These are phyloP conservation scores for Platanus orientalis DNA, from an alignment of 164 flowering plant species.

Conservation along the genomic window DNA sequence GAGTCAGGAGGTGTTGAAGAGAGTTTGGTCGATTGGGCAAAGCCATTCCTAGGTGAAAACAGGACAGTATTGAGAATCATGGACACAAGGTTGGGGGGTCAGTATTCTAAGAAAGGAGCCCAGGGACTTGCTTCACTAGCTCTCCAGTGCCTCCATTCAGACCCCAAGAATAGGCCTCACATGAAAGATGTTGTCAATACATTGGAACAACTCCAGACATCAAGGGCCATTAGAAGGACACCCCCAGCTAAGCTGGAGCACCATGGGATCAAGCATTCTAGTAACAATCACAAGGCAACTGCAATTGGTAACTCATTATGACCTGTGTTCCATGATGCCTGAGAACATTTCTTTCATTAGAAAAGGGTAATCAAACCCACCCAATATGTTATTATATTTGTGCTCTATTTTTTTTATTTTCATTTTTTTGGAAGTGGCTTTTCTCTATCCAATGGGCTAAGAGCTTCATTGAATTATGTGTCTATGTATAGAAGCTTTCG, in stretches of 20 bases:
- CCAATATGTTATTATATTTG: too few species aligned
- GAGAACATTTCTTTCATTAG: too few species aligned
- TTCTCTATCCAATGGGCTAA: too few species aligned
- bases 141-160: slow-evolving; percentile 54
- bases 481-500: too few species aligned
- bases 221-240: slow-evolving; percentile 24
- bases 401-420: too few species aligned
- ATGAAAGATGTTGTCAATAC: slow-evolving; percentile 53
- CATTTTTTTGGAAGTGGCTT: too few species aligned
- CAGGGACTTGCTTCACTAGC: slow-evolving; percentile 65
- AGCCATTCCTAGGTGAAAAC: slow-evolving; percentile 57
- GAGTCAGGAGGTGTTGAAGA: slow-evolving; percentile 39
- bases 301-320: not conserved
- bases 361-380: too few species aligned
- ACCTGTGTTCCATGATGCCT: not conserved
- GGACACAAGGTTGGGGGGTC: slow-evolving; percentile 85
- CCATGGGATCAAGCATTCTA: slow-evolving; percentile 15
- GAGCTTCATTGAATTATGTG: too few species aligned
- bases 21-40: slow-evolving; percentile 80
- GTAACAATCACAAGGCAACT: slow-evolving; percentile 5
- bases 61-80: slow-evolving; percentile 65
- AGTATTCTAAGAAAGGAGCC: slow-evolving; percentile 74
- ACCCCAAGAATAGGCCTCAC: slow-evolving; percentile 58
- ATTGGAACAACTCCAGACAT: slow-evolving; percentile 40
- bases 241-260: slow-evolving; percentile 17